phyloP scores from a whole-genome alignment of 179 eudicot species.

The Beta macrorhiza region DNA sequence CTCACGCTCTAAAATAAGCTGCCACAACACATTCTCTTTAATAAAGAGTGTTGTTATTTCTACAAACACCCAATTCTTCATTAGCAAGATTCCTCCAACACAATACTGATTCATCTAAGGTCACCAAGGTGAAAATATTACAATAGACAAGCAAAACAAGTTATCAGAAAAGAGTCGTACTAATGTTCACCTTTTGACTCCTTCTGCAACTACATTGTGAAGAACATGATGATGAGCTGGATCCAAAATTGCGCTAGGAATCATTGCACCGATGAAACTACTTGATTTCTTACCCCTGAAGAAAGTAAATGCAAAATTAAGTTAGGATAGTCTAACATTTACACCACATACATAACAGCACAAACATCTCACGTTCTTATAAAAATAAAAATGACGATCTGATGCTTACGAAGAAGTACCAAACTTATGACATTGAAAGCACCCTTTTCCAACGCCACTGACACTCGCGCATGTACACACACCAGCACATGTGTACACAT shows the following conservation, averaged over 20 bases:
- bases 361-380: not conserved
- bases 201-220: conserved; percentile 79
- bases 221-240: conserved; percentile 84
- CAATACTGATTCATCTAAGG: not conserved
- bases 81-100: not conserved
- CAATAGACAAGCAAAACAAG: conserved; percentile 5
- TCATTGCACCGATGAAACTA: conserved; percentile 65
- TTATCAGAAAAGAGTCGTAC: not conserved
- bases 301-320: not conserved
- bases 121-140: not conserved
- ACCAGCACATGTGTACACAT: not conserved
- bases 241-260: conserved; percentile 77
- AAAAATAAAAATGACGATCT: not conserved
- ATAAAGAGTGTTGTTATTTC: not conserved
- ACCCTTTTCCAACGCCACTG: not conserved
- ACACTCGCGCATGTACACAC: not conserved
- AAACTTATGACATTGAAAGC: not conserved
- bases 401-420: not conserved
- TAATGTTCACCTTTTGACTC: conserved; percentile 64
- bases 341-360: not conserved
- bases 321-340: not conserved
- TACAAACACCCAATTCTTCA: not conserved
- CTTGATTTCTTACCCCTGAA: conserved; percentile 53
- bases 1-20: not conserved
- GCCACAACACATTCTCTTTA: not conserved